phyloP scores from a whole-genome alignment of 1,284 basidiomycete species.

The Erythrobasidium hasegawianum region DNA sequence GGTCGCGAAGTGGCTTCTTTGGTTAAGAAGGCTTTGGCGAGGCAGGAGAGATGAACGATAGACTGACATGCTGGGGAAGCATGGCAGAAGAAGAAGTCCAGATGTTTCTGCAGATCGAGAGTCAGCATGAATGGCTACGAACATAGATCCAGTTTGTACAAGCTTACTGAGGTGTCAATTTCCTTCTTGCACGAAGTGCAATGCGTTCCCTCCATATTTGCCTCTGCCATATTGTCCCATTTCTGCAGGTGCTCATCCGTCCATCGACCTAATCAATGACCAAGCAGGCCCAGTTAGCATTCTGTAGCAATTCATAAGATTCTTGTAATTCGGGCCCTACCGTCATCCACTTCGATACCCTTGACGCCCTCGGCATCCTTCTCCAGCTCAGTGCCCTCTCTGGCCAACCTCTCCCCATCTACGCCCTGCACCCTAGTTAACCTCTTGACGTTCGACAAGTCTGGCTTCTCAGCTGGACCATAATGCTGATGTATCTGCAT shows the following conservation, averaged over 20 bases:
- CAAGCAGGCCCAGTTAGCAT: no score
- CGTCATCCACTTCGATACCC: slow-evolving; percentile 64
- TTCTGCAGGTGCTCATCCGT: slow-evolving; percentile 59
- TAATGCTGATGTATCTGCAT: slow-evolving; percentile 26
- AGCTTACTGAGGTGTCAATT: slow-evolving; percentile 57
- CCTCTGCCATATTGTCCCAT: slow-evolving; percentile 50
- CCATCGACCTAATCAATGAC: slow-evolving; percentile 55
- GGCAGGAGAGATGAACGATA: slow-evolving; percentile 61
- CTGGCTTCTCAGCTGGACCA: slow-evolving; percentile 25
- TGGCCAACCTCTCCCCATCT: slow-evolving; percentile 59
- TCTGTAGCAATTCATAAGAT: no score
- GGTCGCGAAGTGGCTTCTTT: slow-evolving; percentile 35
- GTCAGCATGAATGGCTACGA: no score
- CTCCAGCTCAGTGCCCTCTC: slow-evolving; percentile 9
- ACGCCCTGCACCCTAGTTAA: slow-evolving; percentile 60
- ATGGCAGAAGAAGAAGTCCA: slow-evolving; percentile 56
- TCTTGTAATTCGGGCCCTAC: no score
- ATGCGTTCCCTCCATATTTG: slow-evolving; percentile 48
- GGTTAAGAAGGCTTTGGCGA: slow-evolving; percentile 60
- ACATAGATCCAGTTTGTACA: no score
- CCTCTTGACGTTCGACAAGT: slow-evolving; percentile 30
- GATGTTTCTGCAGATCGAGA: slow-evolving; percentile 58
- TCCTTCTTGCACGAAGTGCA: slow-evolving; percentile 59
- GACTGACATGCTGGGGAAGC: slow-evolving; percentile 59
- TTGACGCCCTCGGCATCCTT: slow-evolving; percentile 42